Percentiles rank a stretch among this genome's conserved stretches.
Conservation (phyloP, 75 land plant genomes). For the Pinus taeda region DNA sequence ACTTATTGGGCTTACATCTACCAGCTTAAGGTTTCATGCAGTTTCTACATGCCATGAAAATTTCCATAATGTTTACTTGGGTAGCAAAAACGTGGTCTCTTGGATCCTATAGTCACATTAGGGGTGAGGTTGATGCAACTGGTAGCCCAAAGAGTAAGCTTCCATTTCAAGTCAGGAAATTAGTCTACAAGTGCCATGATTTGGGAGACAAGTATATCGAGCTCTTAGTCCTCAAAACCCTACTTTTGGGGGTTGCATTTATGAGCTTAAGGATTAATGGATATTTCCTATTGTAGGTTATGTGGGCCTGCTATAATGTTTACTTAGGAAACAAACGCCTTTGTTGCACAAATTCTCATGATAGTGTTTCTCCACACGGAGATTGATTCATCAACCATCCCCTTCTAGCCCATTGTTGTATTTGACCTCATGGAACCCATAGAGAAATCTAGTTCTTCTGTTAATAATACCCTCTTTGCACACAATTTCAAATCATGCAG, state of each 20-base stretch:
- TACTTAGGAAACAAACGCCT: slow-evolving; percentile 90
- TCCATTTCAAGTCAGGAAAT: slow-evolving; percentile 57
- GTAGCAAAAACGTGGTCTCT: no score
- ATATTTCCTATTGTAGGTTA: slow-evolving; percentile 73
- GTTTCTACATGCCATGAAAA: no score
- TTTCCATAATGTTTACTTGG: no score
- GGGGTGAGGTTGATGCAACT: slow-evolving; percentile 88
- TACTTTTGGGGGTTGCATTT: slow-evolving; percentile 90
- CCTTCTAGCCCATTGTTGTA: slow-evolving; percentile 90
- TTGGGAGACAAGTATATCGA: slow-evolving; percentile 73
- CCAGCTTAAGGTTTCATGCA: no score
- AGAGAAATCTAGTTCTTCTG: slow-evolving; percentile 47
- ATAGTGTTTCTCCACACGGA: slow-evolving; percentile 98
- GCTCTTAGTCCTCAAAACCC: slow-evolving; percentile 79
- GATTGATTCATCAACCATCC: slow-evolving; percentile 93
- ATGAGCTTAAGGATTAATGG: neutral
- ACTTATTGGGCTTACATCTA: no score
- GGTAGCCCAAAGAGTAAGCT: slow-evolving; percentile 51
- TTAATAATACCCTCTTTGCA: slow-evolving; percentile 66
- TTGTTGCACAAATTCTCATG: slow-evolving; percentile 93
- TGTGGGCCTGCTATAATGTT: slow-evolving; percentile 92
- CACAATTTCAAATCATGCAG: slow-evolving; percentile 94
- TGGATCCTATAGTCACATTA: slow-evolving; percentile 51
- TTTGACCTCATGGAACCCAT: slow-evolving; percentile 91
- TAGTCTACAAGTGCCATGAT: slow-evolving; percentile 77